Base-by-base conservation (phyloP, 2,329 filamentous ascomycete species). In the Magnaporthiopsis poae region DNA sequence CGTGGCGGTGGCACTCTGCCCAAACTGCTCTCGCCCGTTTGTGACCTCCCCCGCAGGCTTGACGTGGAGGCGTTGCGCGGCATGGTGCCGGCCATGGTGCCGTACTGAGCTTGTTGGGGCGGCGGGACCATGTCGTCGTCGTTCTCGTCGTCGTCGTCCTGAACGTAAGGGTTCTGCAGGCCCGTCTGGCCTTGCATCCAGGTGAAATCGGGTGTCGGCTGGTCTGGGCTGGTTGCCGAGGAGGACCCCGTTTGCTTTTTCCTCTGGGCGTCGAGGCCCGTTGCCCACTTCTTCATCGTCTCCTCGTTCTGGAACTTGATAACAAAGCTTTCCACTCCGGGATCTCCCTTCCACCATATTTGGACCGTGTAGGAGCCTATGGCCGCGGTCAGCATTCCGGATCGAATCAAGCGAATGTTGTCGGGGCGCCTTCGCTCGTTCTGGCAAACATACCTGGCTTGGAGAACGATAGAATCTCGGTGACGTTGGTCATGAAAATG, bases 401-500 rank as follows among this genome's bases (percentile, higher is more conserved):
- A 46, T 9, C 35, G 68, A 66, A 36, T 5, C 66, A 18, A 66
- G 9, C 12, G 27, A 25, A 15, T 1, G 3, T 61, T 2, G 60
- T 4, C 5, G 31, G 11, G 3, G 11, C 60, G 60, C 8, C 3
- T 15, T 29, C 9, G 60, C 25, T 61, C 27, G 61, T 12, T n/a
- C 59, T 25, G 60, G 18, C 21, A n/a, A 67, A 75, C 85, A 74
- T 85, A 96, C 93, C 92, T 77, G 92, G 91, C 77, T 93, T 96
- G 64, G 89, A 88, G 68, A 95, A 82, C 25, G 90, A 93, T 60
- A 96, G 82, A n/a, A 96, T 89, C 76, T 97, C 92, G 59, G 93
- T 98, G 66, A 99, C 94, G 74, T 99, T 99, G 71, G 93, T 92
- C 93, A 99, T 98, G 79, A 97, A 98, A 73, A 99, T 99, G 65